A percentile compares a stretch with the other conserved stretches of the same genome.
Conservation (phyloP, 345 rosid species). For the Cardamine resedifolia region DNA sequence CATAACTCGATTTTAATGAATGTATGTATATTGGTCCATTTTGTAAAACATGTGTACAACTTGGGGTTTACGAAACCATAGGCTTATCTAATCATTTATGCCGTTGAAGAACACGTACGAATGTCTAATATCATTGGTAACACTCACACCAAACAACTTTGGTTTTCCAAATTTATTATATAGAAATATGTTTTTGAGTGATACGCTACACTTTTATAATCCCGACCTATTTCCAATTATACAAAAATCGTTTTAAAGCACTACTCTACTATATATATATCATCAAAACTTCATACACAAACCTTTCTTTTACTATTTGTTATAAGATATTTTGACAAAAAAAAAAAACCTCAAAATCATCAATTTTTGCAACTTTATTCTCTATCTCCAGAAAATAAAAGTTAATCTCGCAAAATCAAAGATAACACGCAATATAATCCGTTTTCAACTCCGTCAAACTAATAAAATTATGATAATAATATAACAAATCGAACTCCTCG, state of each 20-base stretch:
- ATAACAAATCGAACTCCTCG: no score
- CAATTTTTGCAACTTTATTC: not conserved
- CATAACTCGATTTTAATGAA: slow-evolving; percentile 15
- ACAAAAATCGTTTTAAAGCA: not conserved
- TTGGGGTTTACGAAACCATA: slow-evolving; percentile 23
- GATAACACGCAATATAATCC: no score
- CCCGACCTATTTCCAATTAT: no score
- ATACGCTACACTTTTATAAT: not conserved
- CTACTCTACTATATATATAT: not conserved
- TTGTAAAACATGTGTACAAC: slow-evolving; percentile 15
- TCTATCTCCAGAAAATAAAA: no score
- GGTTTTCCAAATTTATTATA: not conserved
- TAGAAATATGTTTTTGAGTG: not conserved
- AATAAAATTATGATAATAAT: no score
- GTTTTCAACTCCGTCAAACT: no score
- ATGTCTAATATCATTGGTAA: slow-evolving; percentile 5
- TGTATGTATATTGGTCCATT: slow-evolving; percentile 17
- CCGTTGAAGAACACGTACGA: slow-evolving; percentile 16
- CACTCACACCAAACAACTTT: slow-evolving; percentile 1
- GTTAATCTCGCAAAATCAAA: no score
- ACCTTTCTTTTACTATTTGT: not conserved
- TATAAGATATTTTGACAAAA: no score
- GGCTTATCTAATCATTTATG: slow-evolving; percentile 25
- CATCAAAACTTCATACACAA: not conserved
- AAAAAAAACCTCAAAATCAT: no score